These are phyloP conservation scores for Tylopilus sp. DNA, from an alignment of 768 basidiomycete genomes.

Conservation along the genomic window DNA sequence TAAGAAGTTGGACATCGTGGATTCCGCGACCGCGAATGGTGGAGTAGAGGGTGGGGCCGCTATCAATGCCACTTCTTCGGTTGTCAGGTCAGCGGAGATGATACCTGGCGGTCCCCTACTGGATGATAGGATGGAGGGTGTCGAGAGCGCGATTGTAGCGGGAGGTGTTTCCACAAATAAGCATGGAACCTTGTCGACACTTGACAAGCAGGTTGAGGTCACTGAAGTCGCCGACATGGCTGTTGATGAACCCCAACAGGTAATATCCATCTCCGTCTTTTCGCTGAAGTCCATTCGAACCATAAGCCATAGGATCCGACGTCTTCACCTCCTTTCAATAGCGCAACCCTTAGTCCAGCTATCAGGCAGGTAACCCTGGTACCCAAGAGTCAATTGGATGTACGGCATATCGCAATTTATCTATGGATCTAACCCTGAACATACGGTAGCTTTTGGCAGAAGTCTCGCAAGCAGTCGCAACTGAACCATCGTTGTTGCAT, in stretches of 20 bases:
- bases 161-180: background rate
- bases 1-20: slow-evolving; percentile 5
- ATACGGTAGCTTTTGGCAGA: slow-evolving; percentile 24
- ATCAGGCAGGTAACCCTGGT: slow-evolving; percentile 11
- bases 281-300: background rate
- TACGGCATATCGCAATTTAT: slow-evolving; percentile 17
- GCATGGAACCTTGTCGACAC: background rate
- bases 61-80: background rate
- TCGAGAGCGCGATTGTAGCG: slow-evolving; percentile 3
- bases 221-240: slow-evolving; percentile 11
- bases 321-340: background rate
- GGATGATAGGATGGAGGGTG: slow-evolving; percentile 19
- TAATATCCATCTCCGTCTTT: slow-evolving; percentile 7
- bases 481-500: slow-evolving; percentile 24
- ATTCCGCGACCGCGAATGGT: background rate
- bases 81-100: background rate
- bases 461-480: slow-evolving; percentile 30
- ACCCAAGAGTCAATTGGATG: slow-evolving; percentile 27
- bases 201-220: slow-evolving; percentile 3
- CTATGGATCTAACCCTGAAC: slow-evolving; percentile 17
- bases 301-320: slow-evolving; percentile 5
- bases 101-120: background rate
- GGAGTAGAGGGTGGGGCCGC: background rate
- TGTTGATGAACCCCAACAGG: slow-evolving; percentile 20
- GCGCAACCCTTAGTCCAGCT: slow-evolving; percentile 7